Percentiles rank a stretch among this genome's conserved stretches.
These are phyloP conservation scores for Aspergillus diversus DNA, from an alignment of 495 filamentous ascomycete genomes.

Conservation along the genomic window DNA sequence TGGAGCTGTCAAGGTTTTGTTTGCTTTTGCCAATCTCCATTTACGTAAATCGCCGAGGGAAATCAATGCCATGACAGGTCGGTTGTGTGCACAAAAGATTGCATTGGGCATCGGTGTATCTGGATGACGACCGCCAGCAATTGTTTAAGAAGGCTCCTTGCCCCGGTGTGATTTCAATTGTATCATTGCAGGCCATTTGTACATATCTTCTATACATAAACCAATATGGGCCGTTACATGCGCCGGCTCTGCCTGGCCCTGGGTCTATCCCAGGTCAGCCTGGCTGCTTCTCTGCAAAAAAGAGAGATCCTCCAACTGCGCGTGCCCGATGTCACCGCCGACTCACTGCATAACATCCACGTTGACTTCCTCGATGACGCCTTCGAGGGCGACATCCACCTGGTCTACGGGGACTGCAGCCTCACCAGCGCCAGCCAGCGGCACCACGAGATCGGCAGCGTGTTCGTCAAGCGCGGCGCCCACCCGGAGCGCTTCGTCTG, in stretches of 20 bases:
- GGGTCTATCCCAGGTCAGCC: constrained; percentile 7
- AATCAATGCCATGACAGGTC: not conserved
- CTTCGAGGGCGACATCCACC: constrained; percentile 33
- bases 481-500: constrained; percentile 39
- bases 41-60: not conserved
- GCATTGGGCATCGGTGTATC: not conserved
- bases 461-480: constrained; percentile 32
- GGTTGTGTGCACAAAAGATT: too few species aligned
- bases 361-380: constrained; percentile 30
- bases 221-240: not conserved
- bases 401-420: constrained; percentile 38
- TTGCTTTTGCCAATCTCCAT: not conserved
- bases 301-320: constrained; percentile 16
- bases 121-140: not conserved
- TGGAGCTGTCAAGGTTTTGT: too few species aligned
- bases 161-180: not conserved
- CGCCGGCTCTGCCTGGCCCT: constrained; percentile 16
- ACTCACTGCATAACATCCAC: constrained; percentile 40
- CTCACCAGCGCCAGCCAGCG: constrained; percentile 20
- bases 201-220: not conserved
- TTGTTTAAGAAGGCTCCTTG: not conserved
- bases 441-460: constrained; percentile 35
- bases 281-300: constrained; percentile 2
- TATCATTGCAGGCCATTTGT: not conserved
- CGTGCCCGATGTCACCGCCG: constrained; percentile 27